A percentile compares a stretch with the other conserved stretches of the same genome.
These are phyloP conservation scores for Salvia sclarea DNA, from an alignment of 305 asterid genomes.

Conservation along the genomic window DNA sequence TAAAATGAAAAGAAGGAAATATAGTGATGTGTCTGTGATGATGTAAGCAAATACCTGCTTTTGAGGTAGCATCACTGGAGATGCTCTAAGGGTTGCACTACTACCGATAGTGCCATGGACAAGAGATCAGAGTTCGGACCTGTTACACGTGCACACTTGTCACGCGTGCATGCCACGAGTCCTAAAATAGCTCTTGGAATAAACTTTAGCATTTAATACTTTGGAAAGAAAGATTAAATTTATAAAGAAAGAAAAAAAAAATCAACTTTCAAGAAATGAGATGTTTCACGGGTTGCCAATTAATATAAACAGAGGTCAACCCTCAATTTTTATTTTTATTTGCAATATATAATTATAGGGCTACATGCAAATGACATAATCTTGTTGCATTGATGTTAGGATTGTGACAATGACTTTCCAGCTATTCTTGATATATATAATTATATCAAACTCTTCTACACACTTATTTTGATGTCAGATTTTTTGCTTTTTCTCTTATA, in stretches of 20 bases:
- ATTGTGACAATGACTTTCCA: constrained; percentile 27
- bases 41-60: too few species aligned
- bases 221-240: too few species aligned
- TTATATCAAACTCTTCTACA: neutral
- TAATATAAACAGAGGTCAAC: constrained; percentile 27
- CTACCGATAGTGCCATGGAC: too few species aligned
- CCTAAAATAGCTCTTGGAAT: neutral
- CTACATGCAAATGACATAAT: constrained; percentile 22
- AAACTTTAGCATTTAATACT: constrained; percentile 11
- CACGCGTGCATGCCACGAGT: neutral
- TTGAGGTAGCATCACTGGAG: too few species aligned
- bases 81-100: too few species aligned
- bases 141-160: too few species aligned
- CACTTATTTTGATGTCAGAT: constrained; percentile 19
- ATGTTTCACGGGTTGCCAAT: neutral
- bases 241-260: neutral
- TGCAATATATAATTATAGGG: constrained; percentile 24
- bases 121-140: too few species aligned
- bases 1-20: too few species aligned
- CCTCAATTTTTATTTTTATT: neutral
- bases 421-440: constrained; percentile 4
- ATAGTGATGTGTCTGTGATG: too few species aligned
- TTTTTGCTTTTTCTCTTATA: neutral
- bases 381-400: neutral
- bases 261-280: neutral